Evolutionary conservation across 495 filamentous ascomycete species (phyloP).

Genomic region (Glarea lozoyensis): DNA sequence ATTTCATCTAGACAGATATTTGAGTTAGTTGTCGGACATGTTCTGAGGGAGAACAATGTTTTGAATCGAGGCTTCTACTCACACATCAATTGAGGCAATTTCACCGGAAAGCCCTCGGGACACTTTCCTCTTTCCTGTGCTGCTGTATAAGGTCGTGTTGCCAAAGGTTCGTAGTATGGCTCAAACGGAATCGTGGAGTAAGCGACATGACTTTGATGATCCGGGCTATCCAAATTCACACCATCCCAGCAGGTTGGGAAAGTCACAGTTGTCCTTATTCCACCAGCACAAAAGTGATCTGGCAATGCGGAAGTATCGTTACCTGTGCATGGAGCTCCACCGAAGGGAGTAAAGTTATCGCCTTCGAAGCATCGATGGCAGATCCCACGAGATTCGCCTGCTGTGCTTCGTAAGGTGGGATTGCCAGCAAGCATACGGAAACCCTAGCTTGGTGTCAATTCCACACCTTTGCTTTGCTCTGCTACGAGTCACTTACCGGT

Average conservation of each 20-base stretch:
- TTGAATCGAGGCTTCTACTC: no score
- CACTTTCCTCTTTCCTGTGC: no score
- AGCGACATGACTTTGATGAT: slow-evolving; percentile 3
- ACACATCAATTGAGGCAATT: slow-evolving; percentile 1
- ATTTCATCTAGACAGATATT: no score
- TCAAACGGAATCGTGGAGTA: neutral
- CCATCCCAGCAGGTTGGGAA: slow-evolving; percentile 92
- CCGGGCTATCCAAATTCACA: slow-evolving; percentile 35
- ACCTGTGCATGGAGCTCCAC: slow-evolving; percentile 12
- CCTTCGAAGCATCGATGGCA: slow-evolving; percentile 39
- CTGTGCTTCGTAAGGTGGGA: slow-evolving; percentile 34
- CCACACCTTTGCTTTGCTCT: neutral
- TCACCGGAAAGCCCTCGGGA: slow-evolving; percentile 17
- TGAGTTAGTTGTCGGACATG: no score
- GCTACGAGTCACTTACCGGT: neutral
- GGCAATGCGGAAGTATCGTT: slow-evolving; percentile 42
- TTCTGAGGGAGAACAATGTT: no score
- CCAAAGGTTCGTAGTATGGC: no score
- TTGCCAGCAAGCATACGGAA: slow-evolving; percentile 68
- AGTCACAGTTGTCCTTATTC: slow-evolving; percentile 65
- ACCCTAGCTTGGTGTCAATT: slow-evolving; percentile 27
- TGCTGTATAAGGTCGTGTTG: no score
- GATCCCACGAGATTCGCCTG: slow-evolving; percentile 30
- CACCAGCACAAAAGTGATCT: slow-evolving; percentile 43
- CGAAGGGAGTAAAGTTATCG: neutral